A percentile compares a stretch with the other conserved stretches of the same genome.
These are phyloP conservation scores for Lecanoromycetidae sp. DNA, from an alignment of 2,329 filamentous ascomycete species.

Conservation along the genomic window DNA sequence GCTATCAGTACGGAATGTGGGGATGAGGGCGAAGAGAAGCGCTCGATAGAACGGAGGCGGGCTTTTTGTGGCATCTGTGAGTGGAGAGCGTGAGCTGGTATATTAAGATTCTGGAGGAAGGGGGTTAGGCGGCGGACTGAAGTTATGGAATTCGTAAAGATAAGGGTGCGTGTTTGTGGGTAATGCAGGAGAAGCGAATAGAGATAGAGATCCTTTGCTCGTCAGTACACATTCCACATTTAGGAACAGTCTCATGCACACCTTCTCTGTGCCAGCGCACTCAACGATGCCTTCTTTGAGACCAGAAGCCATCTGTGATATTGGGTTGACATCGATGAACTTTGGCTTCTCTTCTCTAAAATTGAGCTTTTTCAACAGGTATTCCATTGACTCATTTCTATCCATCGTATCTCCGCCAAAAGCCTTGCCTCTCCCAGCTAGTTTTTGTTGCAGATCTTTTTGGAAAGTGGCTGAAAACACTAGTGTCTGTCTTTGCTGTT, in stretches of 20 bases:
- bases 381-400: slow-evolving; percentile 77
- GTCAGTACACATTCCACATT: slow-evolving; percentile 13
- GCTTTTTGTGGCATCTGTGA: slow-evolving; percentile 95
- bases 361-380: slow-evolving; percentile 77
- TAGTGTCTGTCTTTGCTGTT: slow-evolving; percentile 61
- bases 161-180: slow-evolving; percentile 64
- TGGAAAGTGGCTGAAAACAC: slow-evolving; percentile 97
- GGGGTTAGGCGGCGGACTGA: slow-evolving; percentile 77
- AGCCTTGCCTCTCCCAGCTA: slow-evolving; percentile 61
- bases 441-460: slow-evolving; percentile 78
- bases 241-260: slow-evolving; percentile 27
- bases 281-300: slow-evolving; percentile 85
- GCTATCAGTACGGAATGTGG: slow-evolving; percentile 64
- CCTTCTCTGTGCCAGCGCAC: slow-evolving; percentile 87
- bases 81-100: slow-evolving; percentile 68
- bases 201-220: slow-evolving; percentile 63
- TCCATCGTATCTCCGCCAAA: slow-evolving; percentile 48
- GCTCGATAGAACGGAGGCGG: slow-evolving; percentile 80
- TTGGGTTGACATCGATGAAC: slow-evolving; percentile 84
- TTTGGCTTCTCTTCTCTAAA: slow-evolving; percentile 75
- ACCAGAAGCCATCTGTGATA: slow-evolving; percentile 73
- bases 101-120: slow-evolving; percentile 67
- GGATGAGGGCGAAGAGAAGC: slow-evolving; percentile 54
- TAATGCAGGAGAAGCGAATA: slow-evolving; percentile 79
- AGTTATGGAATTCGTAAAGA: slow-evolving; percentile 94